Evolutionary conservation across 2,329 filamentous ascomycete genomes (phyloP).

Genomic region (Alternaria sp.): DNA sequence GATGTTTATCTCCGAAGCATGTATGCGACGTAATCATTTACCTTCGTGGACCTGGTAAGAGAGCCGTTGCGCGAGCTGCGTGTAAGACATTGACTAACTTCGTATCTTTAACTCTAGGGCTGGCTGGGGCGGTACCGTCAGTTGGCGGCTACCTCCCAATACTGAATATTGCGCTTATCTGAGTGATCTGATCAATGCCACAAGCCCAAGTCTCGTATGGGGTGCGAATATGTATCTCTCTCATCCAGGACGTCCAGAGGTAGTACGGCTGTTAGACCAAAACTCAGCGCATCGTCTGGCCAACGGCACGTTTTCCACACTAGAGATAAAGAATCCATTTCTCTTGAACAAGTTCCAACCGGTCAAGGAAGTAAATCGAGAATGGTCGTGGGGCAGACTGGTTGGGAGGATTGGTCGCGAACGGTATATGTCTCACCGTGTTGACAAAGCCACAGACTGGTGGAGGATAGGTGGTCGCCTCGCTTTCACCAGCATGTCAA

Average conservation of each 20-base stretch:
- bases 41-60: not conserved
- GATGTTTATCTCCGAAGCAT: constrained; percentile 14
- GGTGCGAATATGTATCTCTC: constrained; percentile 13
- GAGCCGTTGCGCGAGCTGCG: not conserved
- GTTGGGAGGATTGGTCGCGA: constrained; percentile 10
- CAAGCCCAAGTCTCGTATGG: constrained; percentile 9
- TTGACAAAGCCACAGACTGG: constrained; percentile 5
- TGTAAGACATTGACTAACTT: not conserved
- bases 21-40: not conserved
- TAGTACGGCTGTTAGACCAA: not conserved
- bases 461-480: constrained; percentile 11
- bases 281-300: not conserved
- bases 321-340: not conserved
- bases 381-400: constrained; percentile 3
- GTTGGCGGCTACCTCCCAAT: constrained; percentile 18
- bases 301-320: not conserved
- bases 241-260: not conserved
- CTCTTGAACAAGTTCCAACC: constrained; percentile 2
- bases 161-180: constrained; percentile 11
- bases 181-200: constrained; percentile 13
- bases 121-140: constrained; percentile 18
- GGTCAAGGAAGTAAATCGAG: constrained; percentile 1
- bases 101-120: constrained; percentile 15
- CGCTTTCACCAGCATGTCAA: constrained; percentile 13
- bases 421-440: not conserved